Evolutionary conservation across 2,329 filamentous ascomycete species (phyloP).

Genomic region (Phialophora chinensis): DNA sequence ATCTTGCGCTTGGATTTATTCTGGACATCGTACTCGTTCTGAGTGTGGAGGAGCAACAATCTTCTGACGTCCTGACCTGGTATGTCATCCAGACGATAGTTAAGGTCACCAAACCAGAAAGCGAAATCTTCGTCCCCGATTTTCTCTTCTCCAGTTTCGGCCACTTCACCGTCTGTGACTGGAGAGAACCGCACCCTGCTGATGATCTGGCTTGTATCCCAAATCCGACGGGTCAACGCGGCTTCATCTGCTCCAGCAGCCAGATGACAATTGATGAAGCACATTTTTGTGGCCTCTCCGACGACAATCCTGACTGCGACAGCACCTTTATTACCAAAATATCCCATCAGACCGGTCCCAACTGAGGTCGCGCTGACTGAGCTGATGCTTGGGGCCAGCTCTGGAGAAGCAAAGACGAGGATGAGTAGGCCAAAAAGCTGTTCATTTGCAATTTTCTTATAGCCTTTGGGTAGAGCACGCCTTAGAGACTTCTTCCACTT

Average conservation of each 20-base stretch:
- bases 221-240: constrained; percentile 81
- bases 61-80: constrained; percentile 89
- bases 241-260: constrained; percentile 82
- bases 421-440: constrained; percentile 86
- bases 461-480: constrained; percentile 75
- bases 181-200: constrained; percentile 79
- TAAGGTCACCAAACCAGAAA: constrained; percentile 96
- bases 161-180: constrained; percentile 68
- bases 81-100: constrained; percentile 87
- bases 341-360: constrained; percentile 87
- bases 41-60: constrained; percentile 80
- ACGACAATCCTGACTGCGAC: constrained; percentile 81
- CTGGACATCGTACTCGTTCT: constrained; percentile 73
- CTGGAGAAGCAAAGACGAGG: constrained; percentile 82
- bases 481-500: constrained; percentile 83
- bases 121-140: constrained; percentile 91
- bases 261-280: constrained; percentile 91
- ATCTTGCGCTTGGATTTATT: constrained; percentile 45
- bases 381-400: constrained; percentile 74
- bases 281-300: constrained; percentile 85
- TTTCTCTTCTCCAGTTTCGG: constrained; percentile 65
- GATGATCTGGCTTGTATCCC: constrained; percentile 83
- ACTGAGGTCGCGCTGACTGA: constrained; percentile 82
- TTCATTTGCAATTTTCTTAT: constrained; percentile 76
- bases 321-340: constrained; percentile 95